Base-by-base conservation (phyloP, 805 yeast species). In the Saturnispora diversa region DNA sequence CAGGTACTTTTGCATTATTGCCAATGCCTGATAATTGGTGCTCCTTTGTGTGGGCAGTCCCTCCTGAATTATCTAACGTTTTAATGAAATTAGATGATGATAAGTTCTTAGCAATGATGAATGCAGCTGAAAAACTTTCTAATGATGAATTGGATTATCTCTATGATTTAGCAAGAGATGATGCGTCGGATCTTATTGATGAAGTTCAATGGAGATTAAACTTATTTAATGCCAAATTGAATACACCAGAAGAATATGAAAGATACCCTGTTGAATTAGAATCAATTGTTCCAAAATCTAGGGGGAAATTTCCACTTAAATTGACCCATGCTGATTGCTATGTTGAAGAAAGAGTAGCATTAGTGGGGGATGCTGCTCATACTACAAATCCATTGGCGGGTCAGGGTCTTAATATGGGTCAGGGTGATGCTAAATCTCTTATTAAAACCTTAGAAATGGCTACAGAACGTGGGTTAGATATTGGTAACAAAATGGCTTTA, bases 341-440 rank as follows among this genome's bases (percentile, higher is more conserved):
- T 56, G 77, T 85, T 15, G 76, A 76, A 2, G 88, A 84, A 3
- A 69, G 97, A 49, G 72, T 90, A 23, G 97, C 97, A 0, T 64
- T 92, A n/a, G 84, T 90, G 8, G 98, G 98, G 20, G 98, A 92
- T 62, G 97, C 98, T 1, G 97, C 97, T 0, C 98, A 92, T 53
- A 82, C 97, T 0, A 85, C 95, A 1, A 97, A 92, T 58, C 98
- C 98, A 2, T 68, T 92, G 44, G 97, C 97, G 4, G 98, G 98
- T 8, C 98, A 92, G 62, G 98, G 98, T 20, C 71, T 92, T 42
- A 92, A 92, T 60, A 87, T 90, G 95, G 98, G 98, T 16, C 97
- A 88, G 59, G 80, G 82, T 21, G 98, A 92, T 57, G 96, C 85
- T 2, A 77, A 79, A 43, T 65, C 79, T 2, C 66, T 92, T 23